Base-by-base conservation (phyloP, 345 rosid genomes). In the Heritiera fomes region DNA sequence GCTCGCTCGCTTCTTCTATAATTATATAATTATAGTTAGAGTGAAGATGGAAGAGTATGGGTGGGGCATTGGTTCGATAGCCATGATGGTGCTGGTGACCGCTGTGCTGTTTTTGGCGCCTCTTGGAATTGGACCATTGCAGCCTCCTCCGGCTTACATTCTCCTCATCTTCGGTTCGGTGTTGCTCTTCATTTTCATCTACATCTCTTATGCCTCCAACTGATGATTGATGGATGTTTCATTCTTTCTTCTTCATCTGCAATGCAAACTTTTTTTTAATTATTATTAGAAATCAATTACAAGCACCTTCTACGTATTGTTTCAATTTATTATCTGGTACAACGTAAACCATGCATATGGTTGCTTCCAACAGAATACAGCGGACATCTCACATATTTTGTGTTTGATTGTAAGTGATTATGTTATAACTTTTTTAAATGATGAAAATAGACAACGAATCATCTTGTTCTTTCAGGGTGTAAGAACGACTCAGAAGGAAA, bases 101-200 rank as follows among this genome's bases (percentile, higher is more conserved):
- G 86, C 78, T 7, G 66, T 78, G 67, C 53, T 84, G 3, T 61
- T 84, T n/a, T 40, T 80, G 23, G 79, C 9, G n/a, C 88, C 88
- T 0, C 13, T 82, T 8, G 45, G 61, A 61, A 80, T 85, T 78
- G 88, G 82, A 15, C 59, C 85, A 20, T 38, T 83, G 78, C 69
- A 72, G 5, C 78, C 87, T 41, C 90, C 87, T 41, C 62, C 87
- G 3, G 56, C 32, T 63, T 64, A 50, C 15, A 38, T 86, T 17
- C 59, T 82, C 8, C 20, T 84, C 40, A 15, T 84, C 43, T 45
- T 87, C 32, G 78, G 79, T 3, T 53, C 78, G 58, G 67, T 83
- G 9, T 75, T 86, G 81, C 15, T 78, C 17, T 64, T 76, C 38
- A 58, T 82, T 81, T 77, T 79, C 72, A 6, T 78, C 17, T 73